Evolutionary conservation across 225 moss, liverwort and hornwort genomes (phyloP).

Genomic region (Bryum argenteum): DNA sequence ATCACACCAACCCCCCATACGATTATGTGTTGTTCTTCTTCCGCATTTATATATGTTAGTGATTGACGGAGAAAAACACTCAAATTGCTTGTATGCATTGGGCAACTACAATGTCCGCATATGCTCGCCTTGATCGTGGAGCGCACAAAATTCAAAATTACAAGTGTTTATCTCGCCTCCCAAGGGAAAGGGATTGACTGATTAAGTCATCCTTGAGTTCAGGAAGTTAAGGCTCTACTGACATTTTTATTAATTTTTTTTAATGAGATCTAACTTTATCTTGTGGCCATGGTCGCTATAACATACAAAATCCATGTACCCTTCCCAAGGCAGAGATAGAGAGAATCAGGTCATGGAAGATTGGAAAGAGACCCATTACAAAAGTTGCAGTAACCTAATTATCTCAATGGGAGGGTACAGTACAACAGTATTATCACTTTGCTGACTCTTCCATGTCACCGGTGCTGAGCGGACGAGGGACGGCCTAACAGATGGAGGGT

Average conservation of each 20-base stretch:
- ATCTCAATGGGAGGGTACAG: not conserved
- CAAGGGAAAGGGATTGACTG: not conserved
- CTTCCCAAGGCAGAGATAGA: rapidly evolving
- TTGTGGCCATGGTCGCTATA: not conserved
- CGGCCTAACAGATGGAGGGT: no score
- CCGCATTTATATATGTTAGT: no score
- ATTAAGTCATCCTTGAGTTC: not conserved
- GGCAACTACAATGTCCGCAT: no score
- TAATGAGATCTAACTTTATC: no score
- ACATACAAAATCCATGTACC: not conserved
- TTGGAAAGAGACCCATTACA: not conserved
- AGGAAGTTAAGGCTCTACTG: not conserved
- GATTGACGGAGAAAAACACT: no score
- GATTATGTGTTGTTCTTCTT: no score
- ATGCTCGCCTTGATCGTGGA: no score
- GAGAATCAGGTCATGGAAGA: constrained; percentile 3
- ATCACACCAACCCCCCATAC: no score
- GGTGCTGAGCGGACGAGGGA: no score
- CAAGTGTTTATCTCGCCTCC: no score
- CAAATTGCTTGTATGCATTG: no score
- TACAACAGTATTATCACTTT: not conserved
- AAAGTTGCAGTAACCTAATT: constrained; percentile 3
- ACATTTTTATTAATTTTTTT: not conserved
- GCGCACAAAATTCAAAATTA: no score
- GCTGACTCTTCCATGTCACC: not conserved